phyloP scores from a whole-genome alignment of 2,329 filamentous ascomycete genomes.

The Penicillium olsonii region DNA sequence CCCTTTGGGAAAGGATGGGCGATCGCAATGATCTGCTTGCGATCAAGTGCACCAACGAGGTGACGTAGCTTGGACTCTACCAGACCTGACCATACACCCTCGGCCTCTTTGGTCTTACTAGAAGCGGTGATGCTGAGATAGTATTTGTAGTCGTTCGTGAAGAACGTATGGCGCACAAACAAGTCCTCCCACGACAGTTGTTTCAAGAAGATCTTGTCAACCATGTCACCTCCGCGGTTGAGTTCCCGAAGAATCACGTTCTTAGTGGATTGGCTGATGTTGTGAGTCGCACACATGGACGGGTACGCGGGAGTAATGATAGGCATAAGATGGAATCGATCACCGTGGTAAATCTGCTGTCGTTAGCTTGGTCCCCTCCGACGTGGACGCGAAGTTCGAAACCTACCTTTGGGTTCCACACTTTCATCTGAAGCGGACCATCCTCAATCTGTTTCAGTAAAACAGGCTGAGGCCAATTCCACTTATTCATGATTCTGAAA shows the following conservation, averaged over 20 bases:
- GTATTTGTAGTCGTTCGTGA: conserved; percentile 90
- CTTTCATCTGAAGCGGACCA: conserved; percentile 75
- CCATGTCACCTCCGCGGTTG: conserved; percentile 72
- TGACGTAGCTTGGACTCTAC: conserved; percentile 92
- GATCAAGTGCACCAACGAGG: conserved; percentile 79
- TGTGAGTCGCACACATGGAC: conserved; percentile 97
- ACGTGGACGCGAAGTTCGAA: not conserved
- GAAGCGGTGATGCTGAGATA: conserved; percentile 87
- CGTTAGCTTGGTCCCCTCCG: not conserved
- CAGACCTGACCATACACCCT: conserved; percentile 84
- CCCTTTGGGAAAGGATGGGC: conserved; percentile 93
- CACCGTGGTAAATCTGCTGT: conserved; percentile 72
- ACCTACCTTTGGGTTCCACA: conserved; percentile 88
- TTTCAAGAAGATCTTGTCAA: conserved; percentile 75
- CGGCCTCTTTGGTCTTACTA: conserved; percentile 78
- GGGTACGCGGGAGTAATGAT: conserved; percentile 98
- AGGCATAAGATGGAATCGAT: conserved; percentile 90
- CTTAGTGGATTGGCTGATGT: conserved; percentile 84
- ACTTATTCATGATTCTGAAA: conserved; percentile 86
- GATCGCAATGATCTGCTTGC: conserved; percentile 74
- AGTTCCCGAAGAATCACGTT: conserved; percentile 81
- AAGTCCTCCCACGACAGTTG: conserved; percentile 82
- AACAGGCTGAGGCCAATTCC: conserved; percentile 94
- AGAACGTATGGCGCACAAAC: conserved; percentile 89
- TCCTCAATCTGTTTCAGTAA: conserved; percentile 85